Conservation (phyloP, 257 asterid genomes). For the Capsicum baccatum region DNA sequence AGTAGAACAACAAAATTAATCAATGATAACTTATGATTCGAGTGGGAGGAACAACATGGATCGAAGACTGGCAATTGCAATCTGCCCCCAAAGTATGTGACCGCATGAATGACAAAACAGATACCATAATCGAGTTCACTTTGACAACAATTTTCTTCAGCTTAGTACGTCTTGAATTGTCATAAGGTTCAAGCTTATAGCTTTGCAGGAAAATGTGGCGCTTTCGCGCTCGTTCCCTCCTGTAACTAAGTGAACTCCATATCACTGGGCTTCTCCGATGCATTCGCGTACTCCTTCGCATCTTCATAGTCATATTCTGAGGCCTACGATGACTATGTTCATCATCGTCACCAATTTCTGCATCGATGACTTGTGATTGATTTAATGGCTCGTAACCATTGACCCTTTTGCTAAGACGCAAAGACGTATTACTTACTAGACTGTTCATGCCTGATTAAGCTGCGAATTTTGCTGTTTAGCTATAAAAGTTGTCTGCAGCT, state of each 20-base stretch:
- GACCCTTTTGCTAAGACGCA: slow-evolving; percentile 38
- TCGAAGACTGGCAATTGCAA: slow-evolving; percentile 46
- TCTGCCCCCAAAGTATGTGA: slow-evolving; percentile 41
- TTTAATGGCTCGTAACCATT: slow-evolving; percentile 34
- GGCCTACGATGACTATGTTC: background rate
- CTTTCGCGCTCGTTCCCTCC: slow-evolving; percentile 32
- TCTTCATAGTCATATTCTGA: background rate
- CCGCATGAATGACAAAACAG: slow-evolving; percentile 42
- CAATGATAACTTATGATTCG: slow-evolving; percentile 41
- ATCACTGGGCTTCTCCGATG: background rate
- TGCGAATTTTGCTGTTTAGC: background rate
- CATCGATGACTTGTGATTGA: background rate
- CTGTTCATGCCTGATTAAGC: slow-evolving; percentile 36
- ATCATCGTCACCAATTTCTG: slow-evolving; percentile 5
- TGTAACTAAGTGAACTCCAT: slow-evolving; percentile 15
- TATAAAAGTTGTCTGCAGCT: background rate
- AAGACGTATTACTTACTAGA: slow-evolving; percentile 44
- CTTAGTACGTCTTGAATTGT: slow-evolving; percentile 33
- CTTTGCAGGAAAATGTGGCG: slow-evolving; percentile 56
- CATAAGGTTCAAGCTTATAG: slow-evolving; percentile 48
- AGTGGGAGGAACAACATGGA: slow-evolving; percentile 47
- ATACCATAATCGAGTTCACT: slow-evolving; percentile 35
- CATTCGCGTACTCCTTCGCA: background rate
- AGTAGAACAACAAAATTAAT: background rate
- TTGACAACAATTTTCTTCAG: slow-evolving; percentile 48